Evolutionary conservation across 148 eudicot species (phyloP).

Genomic region (Pharnaceum exiguum): DNA sequence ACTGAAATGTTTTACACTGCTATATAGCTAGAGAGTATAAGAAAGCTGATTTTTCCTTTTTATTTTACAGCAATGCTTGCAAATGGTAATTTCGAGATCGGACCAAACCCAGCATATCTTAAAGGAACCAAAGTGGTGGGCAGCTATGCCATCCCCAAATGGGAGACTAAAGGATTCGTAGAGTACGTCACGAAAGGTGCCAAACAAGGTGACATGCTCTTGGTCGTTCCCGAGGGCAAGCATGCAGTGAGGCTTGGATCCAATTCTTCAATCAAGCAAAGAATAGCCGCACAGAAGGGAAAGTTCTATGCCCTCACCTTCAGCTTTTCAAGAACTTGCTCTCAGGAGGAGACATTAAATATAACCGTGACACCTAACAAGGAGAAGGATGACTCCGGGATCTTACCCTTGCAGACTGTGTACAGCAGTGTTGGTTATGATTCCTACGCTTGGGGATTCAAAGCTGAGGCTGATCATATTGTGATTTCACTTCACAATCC

Average conservation of each 20-base stretch:
- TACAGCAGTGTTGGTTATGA: constrained; percentile 41
- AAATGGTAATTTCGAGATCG: constrained; percentile 39
- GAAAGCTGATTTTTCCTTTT: not conserved
- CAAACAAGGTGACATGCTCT: constrained; percentile 44
- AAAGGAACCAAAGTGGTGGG: constrained; percentile 38
- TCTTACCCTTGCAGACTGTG: constrained; percentile 42
- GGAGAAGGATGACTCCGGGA: constrained; percentile 19
- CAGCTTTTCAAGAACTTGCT: constrained; percentile 44
- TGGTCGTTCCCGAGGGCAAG: constrained; percentile 40
- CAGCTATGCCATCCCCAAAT: constrained; percentile 29
- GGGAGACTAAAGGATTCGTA: constrained; percentile 29
- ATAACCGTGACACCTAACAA: constrained; percentile 27
- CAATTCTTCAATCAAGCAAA: constrained; percentile 40
- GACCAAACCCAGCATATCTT: constrained; percentile 30
- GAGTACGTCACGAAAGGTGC: constrained; percentile 38
- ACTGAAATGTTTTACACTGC: too few relatives aligned
- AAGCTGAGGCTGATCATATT: constrained; percentile 25
- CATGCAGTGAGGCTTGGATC: constrained; percentile 38
- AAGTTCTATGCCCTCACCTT: constrained; percentile 41
- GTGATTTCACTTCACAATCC: constrained; percentile 38
- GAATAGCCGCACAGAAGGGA: constrained; percentile 21
- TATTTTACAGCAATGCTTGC: constrained; percentile 28
- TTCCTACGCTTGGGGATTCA: constrained; percentile 47
- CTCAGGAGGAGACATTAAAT: constrained; percentile 40
- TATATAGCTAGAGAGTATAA: too few relatives aligned